Evolutionary conservation across 768 basidiomycete genomes (phyloP).

Genomic region (Hygrophorus russula): DNA sequence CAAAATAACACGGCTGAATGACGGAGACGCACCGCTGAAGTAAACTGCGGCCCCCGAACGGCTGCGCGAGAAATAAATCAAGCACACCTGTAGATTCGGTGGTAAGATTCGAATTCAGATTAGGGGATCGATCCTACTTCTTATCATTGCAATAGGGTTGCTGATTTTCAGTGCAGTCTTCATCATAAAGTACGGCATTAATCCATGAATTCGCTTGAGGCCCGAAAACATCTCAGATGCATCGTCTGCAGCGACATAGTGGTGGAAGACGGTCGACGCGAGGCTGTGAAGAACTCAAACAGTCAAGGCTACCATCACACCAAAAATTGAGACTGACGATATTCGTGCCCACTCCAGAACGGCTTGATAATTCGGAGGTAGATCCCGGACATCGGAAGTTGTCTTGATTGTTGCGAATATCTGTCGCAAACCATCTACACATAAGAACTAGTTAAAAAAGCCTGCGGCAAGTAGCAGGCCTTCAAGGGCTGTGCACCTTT

Average conservation of each 20-base stretch:
- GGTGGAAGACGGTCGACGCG: constrained; percentile 94
- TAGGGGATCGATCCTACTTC: constrained; percentile 33
- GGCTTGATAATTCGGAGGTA: constrained; percentile 79
- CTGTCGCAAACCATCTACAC: constrained; percentile 73
- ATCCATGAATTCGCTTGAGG: constrained; percentile 85
- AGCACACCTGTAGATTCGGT: constrained; percentile 41
- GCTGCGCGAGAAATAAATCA: constrained; percentile 93
- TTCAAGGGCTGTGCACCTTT: constrained; percentile 35
- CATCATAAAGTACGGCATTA: constrained; percentile 97
- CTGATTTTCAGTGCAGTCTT: constrained; percentile 86
- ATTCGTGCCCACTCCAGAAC: constrained; percentile 96
- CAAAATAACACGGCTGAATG: neutral
- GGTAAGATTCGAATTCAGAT: constrained; percentile 1
- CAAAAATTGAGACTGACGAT: constrained; percentile 49
- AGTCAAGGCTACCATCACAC: neutral
- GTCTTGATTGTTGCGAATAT: constrained; percentile 85
- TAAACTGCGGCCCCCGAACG: constrained; percentile 88
- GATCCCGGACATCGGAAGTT: constrained; percentile 61
- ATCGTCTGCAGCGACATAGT: constrained; percentile 86
- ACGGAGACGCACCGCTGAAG: constrained; percentile 61
- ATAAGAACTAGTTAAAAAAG: neutral
- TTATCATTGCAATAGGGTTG: constrained; percentile 94
- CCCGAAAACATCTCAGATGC: constrained; percentile 82
- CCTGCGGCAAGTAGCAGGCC: neutral
- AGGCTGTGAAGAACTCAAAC: constrained; percentile 36